Base-by-base conservation (phyloP, 1,284 basidiomycete genomes). In the Hymenochaete sp. region DNA sequence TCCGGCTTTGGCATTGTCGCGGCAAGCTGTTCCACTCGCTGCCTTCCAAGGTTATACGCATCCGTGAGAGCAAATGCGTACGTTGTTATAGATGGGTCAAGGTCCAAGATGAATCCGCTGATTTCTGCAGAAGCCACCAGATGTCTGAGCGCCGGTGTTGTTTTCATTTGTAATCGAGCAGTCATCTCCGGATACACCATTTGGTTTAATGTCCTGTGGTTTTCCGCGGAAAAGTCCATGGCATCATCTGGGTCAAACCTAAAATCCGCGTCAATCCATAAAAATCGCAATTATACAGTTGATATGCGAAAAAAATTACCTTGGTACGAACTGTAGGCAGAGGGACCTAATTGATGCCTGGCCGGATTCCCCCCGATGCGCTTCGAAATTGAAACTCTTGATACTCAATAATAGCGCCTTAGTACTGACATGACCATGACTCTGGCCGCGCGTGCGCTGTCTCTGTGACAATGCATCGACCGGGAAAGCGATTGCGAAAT, bases 401-500 rank as follows among this genome's bases (percentile, higher is more conserved):
- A 93, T 78, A 1, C 89, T 84, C 57, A 90, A 82, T 19, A 96
- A 63, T 62, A 96, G 85, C 0, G 93, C 93, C 3, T 79, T 77
- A 14, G 87, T 72, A 29, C 44, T 36, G 14, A 28, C n/a, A 53
- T 8, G 55, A 31, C 72, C 71, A 47, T 71, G 31, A 16, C 18
- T 21, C 27, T 26, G 29, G 6, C 8, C 8, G 21, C 6, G 32
- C 14, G 32, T 5, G 10, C 44, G 67, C 47, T 75, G 68, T n/a
- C n/a, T n/a, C n/a, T n/a, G n/a, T n/a, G n/a, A n/a, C 14, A 35
- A 19, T 40, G 73, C 69, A 18, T 72, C 76, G 45, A 85, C 67
- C 0, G 92, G 92, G 55, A 95, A 88, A 1, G 89, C 92, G 4
- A 91, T 74, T 4, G 91, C 92, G 36, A 95, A 71, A 52, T 82